Evolutionary conservation across 2,329 filamentous ascomycete genomes (phyloP), one percentile per base, ranked within the genome.

Genomic region (Kalmusia sp.): DNA sequence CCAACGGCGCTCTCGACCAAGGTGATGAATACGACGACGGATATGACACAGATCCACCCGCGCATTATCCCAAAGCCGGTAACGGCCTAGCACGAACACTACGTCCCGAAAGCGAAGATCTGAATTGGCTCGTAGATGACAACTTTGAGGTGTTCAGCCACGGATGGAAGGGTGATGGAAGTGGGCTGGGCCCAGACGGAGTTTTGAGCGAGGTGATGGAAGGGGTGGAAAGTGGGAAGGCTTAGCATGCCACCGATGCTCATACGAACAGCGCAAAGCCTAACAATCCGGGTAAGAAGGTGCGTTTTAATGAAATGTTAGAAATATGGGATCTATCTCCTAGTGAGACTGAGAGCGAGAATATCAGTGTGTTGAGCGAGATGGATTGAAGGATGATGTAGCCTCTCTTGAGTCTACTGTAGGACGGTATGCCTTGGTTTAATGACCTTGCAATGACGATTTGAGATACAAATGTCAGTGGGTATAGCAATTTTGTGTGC

Each of bases 41-140:
- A 39, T 85, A 86, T 62, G 77, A 78, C 55, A 76, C 74, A 2
- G 77, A 80, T 53, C 79, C 80, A 21, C 79, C 80, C 4, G 80
- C 84, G 24, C 79, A 86, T 37, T 89, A 89, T 59, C 86, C 86
- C 0, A 82, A 82, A 57, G 77, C 86, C 6, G 87, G 87, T 1
- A 80, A 86, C 49, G 87, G 87, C 2, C 75, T 89, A 5, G 78
- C 76, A 58, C 53, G 74, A 24, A 81, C 78, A 21, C 65, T 88
- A 17, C 79, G 82, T 6, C 79, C 80, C 1, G 83, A 87, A 58
- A 78, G 78, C 15, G 81, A 84, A 22, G 86, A 89, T 65, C 61
- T 87, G 33, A 79, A 85, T 52, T 87, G 86, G 76, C 69, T 89
- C 21, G 81, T 85, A 6, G 87, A 89, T 60, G 83, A 86, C 44